phyloP scores from a whole-genome alignment of 805 yeast genomes.

The Metschnikowia koreensis region DNA sequence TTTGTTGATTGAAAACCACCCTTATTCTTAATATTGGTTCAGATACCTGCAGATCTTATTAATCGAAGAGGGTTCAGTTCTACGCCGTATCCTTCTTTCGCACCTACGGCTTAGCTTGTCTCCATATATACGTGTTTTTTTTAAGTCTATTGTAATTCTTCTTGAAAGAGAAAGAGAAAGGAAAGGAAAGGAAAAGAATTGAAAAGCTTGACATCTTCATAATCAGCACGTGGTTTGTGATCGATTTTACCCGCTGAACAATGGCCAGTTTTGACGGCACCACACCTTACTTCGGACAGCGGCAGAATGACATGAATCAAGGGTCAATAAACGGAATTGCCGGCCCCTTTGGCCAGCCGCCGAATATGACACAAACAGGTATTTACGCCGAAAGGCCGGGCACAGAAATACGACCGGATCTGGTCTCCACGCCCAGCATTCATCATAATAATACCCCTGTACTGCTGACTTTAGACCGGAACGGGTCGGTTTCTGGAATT shows the following conservation, averaged over 20 bases:
- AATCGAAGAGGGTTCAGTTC: not conserved
- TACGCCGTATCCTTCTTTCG: not conserved
- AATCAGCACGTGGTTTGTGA: not conserved
- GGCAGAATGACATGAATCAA: not conserved
- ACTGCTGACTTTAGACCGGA: not conserved
- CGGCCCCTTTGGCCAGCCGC: not conserved
- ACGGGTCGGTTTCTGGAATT: not conserved
- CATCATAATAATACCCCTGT: conserved; percentile 12
- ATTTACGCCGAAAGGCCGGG: too few relatives aligned
- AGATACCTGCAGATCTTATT: too few relatives aligned
- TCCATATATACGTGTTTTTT: not conserved
- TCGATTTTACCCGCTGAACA: not conserved
- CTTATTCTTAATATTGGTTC: too few relatives aligned
- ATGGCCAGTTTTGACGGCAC: not conserved
- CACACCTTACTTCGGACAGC: not conserved
- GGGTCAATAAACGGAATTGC: not conserved
- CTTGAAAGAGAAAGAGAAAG: too few relatives aligned
- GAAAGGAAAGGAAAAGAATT: too few relatives aligned
- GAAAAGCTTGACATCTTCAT: too few relatives aligned
- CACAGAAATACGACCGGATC: too few relatives aligned
- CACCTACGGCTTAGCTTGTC: not conserved
- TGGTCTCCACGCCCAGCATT: not conserved
- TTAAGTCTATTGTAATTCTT: too few relatives aligned
- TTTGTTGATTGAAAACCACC: not conserved
- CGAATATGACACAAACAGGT: too few relatives aligned